Evolutionary conservation across 257 asterid species (phyloP), one percentile per base, ranked within the genome.

Genomic region (Jacaranda copaia): DNA sequence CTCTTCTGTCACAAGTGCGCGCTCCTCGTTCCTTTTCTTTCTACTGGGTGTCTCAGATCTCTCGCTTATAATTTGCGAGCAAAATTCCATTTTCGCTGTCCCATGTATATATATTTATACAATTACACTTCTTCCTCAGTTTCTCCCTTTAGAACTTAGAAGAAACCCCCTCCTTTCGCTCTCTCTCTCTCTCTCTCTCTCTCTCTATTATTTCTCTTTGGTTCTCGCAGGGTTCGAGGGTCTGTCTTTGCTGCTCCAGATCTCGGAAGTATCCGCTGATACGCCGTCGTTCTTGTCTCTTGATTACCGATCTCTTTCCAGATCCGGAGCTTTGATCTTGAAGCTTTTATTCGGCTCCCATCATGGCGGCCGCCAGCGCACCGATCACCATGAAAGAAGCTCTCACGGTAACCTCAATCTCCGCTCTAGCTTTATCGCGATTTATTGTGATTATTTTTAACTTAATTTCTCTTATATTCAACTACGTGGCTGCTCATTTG

Each of bases 331-430:
- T 82, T 77, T 70, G 87, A 75, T 74, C 85, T 80, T 72, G 83
- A 74, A 85, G 78, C 82, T 82, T 82, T 64, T 86, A 79, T 82
- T 77, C 46, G 69, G 83, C 84, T 78, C 78, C 81, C 77, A 74
- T 83, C 92, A 95, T 95, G 99, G 98, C 99, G 89, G 98, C 99
- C 51, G 96, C 98, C 74, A 93, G 87, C 83, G 99, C 99, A 81
- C 99, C 99, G 93, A 95, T 95, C 94, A 87, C 92, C 57, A 95
- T 95, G 99, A 95, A 91, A 77, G 99, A 95, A 84, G 79, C 94
- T 75, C 98, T 95, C 12, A 95, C 99, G 97, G 99, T 95, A 86
- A 52, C 65, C 63, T 25, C 65, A 68, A 35, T 76, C 46, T 68
- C 38, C 49, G 32, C 48, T 4, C 32, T 64, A 14, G 46, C 60